Percentiles rank a stretch among this genome's conserved stretches.
Conservation (phyloP, 257 asterid genomes). For the Leonotis leonurus region DNA sequence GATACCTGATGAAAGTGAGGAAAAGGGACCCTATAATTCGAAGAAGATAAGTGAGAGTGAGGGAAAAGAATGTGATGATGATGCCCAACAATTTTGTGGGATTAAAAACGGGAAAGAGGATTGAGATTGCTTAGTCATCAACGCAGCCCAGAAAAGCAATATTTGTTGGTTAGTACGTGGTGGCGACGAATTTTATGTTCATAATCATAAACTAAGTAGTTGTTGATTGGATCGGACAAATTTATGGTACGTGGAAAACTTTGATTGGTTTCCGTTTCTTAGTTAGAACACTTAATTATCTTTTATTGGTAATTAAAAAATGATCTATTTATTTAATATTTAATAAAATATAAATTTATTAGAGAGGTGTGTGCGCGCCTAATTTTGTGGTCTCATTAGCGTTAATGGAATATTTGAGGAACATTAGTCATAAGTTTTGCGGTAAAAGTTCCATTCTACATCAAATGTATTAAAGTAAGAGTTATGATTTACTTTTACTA, state of each 20-base stretch:
- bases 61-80: neutral
- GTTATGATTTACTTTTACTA: no score
- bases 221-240: constrained; percentile 8
- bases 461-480: no score
- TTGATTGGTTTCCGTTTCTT: no score
- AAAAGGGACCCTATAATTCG: constrained; percentile 20
- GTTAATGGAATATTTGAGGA: no score
- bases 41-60: constrained; percentile 5
- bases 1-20: neutral
- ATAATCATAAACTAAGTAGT: neutral
- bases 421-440: no score
- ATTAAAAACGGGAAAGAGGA: neutral
- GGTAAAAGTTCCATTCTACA: no score
- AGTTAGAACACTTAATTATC: no score
- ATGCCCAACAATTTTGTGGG: neutral
- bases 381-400: no score
- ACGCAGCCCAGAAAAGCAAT: constrained; percentile 20
- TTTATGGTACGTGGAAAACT: neutral
- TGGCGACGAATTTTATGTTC: constrained; percentile 32
- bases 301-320: no score
- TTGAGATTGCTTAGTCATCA: constrained; percentile 41
- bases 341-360: no score
- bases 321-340: no score
- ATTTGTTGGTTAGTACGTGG: constrained; percentile 14
- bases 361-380: no score